Evolutionary conservation across 768 basidiomycete genomes (phyloP), one percentile per base, ranked within the genome.

Genomic region (Suillus subalutaceus): DNA sequence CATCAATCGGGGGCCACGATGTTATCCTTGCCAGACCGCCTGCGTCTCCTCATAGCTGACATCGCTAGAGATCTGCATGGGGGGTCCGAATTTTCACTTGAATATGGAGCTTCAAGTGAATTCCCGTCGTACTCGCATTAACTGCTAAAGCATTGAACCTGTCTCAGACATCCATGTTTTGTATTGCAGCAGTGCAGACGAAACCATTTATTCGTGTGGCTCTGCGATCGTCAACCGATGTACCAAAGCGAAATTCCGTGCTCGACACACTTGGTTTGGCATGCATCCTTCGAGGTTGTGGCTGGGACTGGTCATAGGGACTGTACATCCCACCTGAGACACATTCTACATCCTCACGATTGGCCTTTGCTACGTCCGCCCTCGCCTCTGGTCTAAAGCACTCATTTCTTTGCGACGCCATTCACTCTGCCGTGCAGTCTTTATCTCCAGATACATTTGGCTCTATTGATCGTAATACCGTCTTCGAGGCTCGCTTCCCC

Each of bases 381-480:
- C 56, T 80, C 9, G 13, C 68, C 18, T 80, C 78, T 23, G 70
- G 79, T 35, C 41, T 82, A 41, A 30, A 65, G 18, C 77, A 84
- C 67, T 46, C 83, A 32, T 55, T 85, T 10, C 35, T 80, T 12
- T 79, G 84, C 61, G 85, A 89, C 69, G 63, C 74, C 32, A 35
- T 85, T 5, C 85, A 86, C 65, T 79, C 80, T 67, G 63, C 74
- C 38, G 75, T 86, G 26, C 84, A 90, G 68, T 78, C 78, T 32
- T 80, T 86, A 56, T 74, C 75, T 5, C 82, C 84, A 2, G 67
- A 74, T 3, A 79, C 80, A 12, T 68, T 84, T 10, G 65, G 63
- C 8, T 38, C 65, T 13, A 37, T 62, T 9, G 55, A 35, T 35
- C 35, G 35, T 35, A 35, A 5, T 6, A 35, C 35, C 35, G 6